Conservation (phyloP, 129 eudicot genomes). For the Flaveria linearis region DNA sequence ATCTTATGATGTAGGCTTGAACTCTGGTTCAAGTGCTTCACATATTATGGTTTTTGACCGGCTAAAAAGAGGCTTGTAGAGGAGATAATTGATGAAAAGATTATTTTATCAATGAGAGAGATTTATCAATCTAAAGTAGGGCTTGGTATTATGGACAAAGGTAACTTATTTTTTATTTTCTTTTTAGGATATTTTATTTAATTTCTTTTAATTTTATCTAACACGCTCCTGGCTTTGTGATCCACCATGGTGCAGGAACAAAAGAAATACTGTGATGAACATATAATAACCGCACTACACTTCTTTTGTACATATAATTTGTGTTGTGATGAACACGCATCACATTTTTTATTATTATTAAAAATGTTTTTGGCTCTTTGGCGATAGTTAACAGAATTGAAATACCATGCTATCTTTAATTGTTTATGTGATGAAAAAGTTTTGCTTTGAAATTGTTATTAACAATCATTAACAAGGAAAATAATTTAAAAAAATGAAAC, state of each 20-base stretch:
- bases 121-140: conserved; percentile 87
- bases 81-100: conserved; percentile 83
- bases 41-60: conserved; percentile 92
- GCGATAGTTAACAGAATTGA: too few relatives aligned
- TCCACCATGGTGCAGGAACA: conserved; percentile 60
- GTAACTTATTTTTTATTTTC: conserved; percentile 36
- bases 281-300: too few relatives aligned
- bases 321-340: too few relatives aligned
- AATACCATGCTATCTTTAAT: too few relatives aligned
- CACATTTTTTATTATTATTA: too few relatives aligned
- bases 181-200: background rate
- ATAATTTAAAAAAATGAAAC: too few relatives aligned
- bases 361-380: too few relatives aligned
- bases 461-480: too few relatives aligned
- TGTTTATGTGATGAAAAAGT: too few relatives aligned
- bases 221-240: conserved; percentile 6
- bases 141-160: conserved; percentile 78
- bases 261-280: conserved; percentile 78
- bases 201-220: background rate
- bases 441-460: too few relatives aligned
- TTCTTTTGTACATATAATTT: too few relatives aligned
- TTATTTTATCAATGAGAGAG: conserved; percentile 90
- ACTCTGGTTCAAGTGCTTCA: conserved; percentile 85
- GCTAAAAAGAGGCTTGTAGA: conserved; percentile 74
- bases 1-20: conserved; percentile 76